Percentiles rank a stretch among this genome's conserved stretches.
phyloP scores from a whole-genome alignment of 1,284 basidiomycete species.

The Ceratobasidium sp. region DNA sequence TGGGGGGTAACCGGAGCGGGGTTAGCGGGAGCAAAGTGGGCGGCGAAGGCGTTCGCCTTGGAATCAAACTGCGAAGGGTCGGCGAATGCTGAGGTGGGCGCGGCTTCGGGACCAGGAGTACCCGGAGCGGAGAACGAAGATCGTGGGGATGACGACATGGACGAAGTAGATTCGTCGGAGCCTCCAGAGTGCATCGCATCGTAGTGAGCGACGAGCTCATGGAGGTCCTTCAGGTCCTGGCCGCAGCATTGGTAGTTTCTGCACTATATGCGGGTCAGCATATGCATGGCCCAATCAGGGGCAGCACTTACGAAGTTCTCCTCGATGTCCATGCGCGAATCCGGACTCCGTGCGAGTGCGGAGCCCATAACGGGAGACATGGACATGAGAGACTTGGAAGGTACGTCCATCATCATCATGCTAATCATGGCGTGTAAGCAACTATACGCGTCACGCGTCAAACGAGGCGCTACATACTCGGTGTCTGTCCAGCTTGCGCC shows the following conservation, averaged over 20 bases:
- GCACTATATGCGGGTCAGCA: constrained; percentile 11
- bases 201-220: constrained; percentile 38
- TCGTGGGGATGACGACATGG: constrained; percentile 39
- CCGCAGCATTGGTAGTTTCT: constrained; percentile 36
- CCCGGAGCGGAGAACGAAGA: constrained; percentile 40
- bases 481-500: constrained; percentile 30
- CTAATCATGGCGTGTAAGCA: constrained; percentile 7
- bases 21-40: constrained; percentile 20
- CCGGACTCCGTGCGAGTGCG: constrained; percentile 28
- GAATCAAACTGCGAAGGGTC: constrained; percentile 33
- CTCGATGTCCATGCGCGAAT: constrained; percentile 37
- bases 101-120: constrained; percentile 31
- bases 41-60: constrained; percentile 23
- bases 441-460: background rate
- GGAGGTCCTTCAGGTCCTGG: constrained; percentile 28
- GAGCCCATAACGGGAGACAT: constrained; percentile 26
- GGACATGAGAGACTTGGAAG: constrained; percentile 33
- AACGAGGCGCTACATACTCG: constrained; percentile 27
- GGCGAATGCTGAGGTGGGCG: background rate
- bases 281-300: background rate
- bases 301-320: constrained; percentile 26
- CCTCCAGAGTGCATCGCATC: constrained; percentile 17
- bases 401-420: constrained; percentile 22
- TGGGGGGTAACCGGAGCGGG: constrained; percentile 11
- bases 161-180: constrained; percentile 19